phyloP scores from a whole-genome alignment of 306 rosid species.

The Citrullus amarus region DNA sequence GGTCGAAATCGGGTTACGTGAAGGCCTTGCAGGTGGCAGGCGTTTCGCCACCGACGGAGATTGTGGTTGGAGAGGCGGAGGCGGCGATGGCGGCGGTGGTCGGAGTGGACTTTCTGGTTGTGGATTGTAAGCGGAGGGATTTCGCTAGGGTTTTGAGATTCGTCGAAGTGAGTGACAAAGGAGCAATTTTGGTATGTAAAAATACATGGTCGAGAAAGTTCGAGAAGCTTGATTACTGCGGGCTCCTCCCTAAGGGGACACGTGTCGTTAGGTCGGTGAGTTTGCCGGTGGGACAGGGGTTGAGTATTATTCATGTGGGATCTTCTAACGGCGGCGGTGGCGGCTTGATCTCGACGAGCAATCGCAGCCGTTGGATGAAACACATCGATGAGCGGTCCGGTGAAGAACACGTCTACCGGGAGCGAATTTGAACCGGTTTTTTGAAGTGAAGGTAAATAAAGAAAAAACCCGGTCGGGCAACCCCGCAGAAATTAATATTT shows the following conservation, averaged over 20 bases:
- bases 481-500: background rate
- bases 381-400: conserved; percentile 58
- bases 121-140: conserved; percentile 47
- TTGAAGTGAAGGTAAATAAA: background rate
- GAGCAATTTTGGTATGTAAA: conserved; percentile 67
- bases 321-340: conserved; percentile 12
- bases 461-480: background rate
- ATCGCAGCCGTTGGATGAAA: conserved; percentile 56
- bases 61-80: conserved; percentile 39
- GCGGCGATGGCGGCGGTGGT: conserved; percentile 10
- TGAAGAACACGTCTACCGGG: conserved; percentile 57
- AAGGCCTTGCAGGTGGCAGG: conserved; percentile 25
- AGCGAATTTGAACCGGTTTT: conserved; percentile 3
- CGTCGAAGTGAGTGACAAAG: conserved; percentile 31
- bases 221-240: conserved; percentile 33
- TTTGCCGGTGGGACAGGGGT: conserved; percentile 68
- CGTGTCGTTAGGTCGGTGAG: conserved; percentile 57
- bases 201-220: conserved; percentile 39
- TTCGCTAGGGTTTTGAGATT: conserved; percentile 46
- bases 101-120: conserved; percentile 62
- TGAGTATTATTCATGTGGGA: conserved; percentile 71
- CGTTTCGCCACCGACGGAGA: conserved; percentile 27
- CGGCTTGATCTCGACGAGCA: background rate
- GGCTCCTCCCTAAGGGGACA: conserved; percentile 41
- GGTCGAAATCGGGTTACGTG: conserved; percentile 27